Evolutionary conservation across 2,329 filamentous ascomycete species (phyloP).

Genomic region (Diplocarpon mali): DNA sequence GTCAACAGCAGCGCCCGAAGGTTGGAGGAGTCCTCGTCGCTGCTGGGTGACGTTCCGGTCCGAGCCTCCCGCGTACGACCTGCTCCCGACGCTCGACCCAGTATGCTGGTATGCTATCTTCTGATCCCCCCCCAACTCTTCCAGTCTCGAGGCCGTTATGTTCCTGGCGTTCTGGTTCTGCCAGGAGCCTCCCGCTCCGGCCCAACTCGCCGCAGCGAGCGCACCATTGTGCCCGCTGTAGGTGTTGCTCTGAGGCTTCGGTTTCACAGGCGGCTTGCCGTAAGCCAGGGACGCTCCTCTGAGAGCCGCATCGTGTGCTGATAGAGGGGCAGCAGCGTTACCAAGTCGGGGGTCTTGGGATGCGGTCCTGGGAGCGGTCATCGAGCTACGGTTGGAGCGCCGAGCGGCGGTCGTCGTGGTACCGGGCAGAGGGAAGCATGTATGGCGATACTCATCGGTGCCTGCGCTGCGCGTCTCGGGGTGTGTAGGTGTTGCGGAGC

Average conservation of each 20-base stretch:
- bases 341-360: slow-evolving; percentile 11
- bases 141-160: slow-evolving; percentile 24
- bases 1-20: slow-evolving; percentile 9
- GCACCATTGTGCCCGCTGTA: slow-evolving; percentile 34
- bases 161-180: background rate
- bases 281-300: slow-evolving; percentile 38
- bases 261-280: slow-evolving; percentile 32
- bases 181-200: slow-evolving; percentile 15
- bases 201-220: slow-evolving; percentile 34
- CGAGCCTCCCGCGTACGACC: slow-evolving; percentile 7
- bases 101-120: slow-evolving; percentile 11
- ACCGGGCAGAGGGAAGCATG: slow-evolving; percentile 10
- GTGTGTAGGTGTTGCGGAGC: slow-evolving; percentile 3
- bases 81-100: slow-evolving; percentile 15
- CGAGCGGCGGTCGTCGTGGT: slow-evolving; percentile 14
- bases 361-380: slow-evolving; percentile 10
- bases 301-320: slow-evolving; percentile 33
- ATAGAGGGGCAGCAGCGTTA: slow-evolving; percentile 9
- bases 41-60: slow-evolving; percentile 9
- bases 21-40: slow-evolving; percentile 12
- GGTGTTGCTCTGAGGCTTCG: slow-evolving; percentile 28
- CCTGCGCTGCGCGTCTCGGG: background rate
- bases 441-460: slow-evolving; percentile 11
- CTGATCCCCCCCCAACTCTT: slow-evolving; percentile 7
- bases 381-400: slow-evolving; percentile 16